These are phyloP conservation scores for Aspergillus haitiensis DNA, from an alignment of 495 filamentous ascomycete genomes.

Conservation along the genomic window DNA sequence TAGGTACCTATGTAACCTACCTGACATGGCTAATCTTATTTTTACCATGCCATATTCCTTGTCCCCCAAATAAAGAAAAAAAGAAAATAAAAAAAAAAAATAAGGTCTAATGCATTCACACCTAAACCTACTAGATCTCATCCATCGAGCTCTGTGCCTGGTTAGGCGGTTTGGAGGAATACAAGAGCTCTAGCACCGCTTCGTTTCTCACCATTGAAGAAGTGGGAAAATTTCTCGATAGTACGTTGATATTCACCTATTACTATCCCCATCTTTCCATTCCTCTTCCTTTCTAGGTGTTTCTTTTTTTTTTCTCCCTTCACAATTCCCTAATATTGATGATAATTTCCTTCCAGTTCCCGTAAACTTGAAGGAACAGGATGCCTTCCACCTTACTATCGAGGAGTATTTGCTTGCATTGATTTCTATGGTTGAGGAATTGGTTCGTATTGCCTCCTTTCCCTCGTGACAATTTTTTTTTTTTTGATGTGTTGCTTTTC, in stretches of 20 bases:
- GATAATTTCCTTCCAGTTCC: constrained; percentile 61
- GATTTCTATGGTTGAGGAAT: constrained; percentile 83
- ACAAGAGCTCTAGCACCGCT: constrained; percentile 39
- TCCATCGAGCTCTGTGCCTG: constrained; percentile 74
- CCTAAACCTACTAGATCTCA: constrained; percentile 47
- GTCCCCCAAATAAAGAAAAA: background rate
- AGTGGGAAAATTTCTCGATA: constrained; percentile 70
- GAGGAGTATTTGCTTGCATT: constrained; percentile 93
- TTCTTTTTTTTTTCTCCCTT: background rate
- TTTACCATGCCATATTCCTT: background rate
- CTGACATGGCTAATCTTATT: background rate
- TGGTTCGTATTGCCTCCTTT: constrained; percentile 47
- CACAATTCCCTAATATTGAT: constrained; percentile 9
- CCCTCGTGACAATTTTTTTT: no score
- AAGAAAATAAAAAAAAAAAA: no score
- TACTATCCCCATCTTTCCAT: background rate
- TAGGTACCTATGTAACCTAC: constrained; percentile 28
- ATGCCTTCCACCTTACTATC: constrained; percentile 91
- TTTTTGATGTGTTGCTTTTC: background rate
- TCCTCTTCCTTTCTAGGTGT: background rate
- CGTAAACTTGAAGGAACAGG: constrained; percentile 84
- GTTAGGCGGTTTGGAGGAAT: constrained; percentile 63
- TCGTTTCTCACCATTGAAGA: constrained; percentile 84
- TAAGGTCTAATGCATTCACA: background rate
- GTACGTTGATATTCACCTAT: constrained; percentile 44